A percentile compares a stretch with the other conserved stretches of the same genome.
These are phyloP conservation scores for Podospora pseudopauciseta DNA, from an alignment of 495 filamentous ascomycete genomes.

Conservation along the genomic window DNA sequence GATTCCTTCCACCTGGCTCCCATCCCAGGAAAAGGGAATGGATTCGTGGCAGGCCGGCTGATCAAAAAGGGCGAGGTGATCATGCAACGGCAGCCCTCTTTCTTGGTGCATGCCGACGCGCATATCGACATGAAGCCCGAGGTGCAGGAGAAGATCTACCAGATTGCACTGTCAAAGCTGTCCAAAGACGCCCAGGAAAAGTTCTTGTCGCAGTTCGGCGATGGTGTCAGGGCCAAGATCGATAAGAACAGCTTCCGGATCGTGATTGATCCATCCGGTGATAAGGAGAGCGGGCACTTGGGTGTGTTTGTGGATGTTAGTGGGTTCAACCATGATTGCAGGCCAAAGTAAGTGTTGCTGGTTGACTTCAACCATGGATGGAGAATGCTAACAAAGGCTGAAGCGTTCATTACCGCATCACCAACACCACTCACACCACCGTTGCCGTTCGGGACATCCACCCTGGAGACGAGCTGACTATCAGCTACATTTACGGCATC, in stretches of 20 bases:
- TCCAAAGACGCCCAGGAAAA: conserved; percentile 16
- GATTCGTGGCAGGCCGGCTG: conserved; percentile 37
- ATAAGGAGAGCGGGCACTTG: conserved; percentile 27
- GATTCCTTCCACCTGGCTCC: conserved; percentile 29
- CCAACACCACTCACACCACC: conserved; percentile 38
- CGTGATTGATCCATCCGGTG: conserved; percentile 28
- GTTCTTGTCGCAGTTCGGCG: conserved; percentile 38
- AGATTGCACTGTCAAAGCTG: conserved; percentile 30
- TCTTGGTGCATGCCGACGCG: conserved; percentile 32
- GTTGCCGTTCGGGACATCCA: conserved; percentile 40
- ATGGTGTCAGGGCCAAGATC: conserved; percentile 31
- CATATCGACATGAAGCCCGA: conserved; percentile 28
- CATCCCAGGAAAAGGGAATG: conserved; percentile 39
- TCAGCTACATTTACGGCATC: conserved; percentile 40
- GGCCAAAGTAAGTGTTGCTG: conserved; percentile 39
- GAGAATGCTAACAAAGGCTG: not conserved
- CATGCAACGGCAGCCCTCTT: conserved; percentile 31
- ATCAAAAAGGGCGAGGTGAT: conserved; percentile 40
- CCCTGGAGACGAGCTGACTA: conserved; percentile 39
- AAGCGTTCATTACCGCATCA: conserved; percentile 41
- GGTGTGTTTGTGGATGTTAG: conserved; percentile 38
- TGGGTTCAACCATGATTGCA: conserved; percentile 43
- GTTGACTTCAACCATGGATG: not conserved
- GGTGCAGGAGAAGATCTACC: conserved; percentile 28
- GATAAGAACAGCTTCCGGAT: conserved; percentile 42